These are phyloP conservation scores for Chalciporus sphaerocephalus DNA, from an alignment of 768 basidiomycete species.

Conservation along the genomic window DNA sequence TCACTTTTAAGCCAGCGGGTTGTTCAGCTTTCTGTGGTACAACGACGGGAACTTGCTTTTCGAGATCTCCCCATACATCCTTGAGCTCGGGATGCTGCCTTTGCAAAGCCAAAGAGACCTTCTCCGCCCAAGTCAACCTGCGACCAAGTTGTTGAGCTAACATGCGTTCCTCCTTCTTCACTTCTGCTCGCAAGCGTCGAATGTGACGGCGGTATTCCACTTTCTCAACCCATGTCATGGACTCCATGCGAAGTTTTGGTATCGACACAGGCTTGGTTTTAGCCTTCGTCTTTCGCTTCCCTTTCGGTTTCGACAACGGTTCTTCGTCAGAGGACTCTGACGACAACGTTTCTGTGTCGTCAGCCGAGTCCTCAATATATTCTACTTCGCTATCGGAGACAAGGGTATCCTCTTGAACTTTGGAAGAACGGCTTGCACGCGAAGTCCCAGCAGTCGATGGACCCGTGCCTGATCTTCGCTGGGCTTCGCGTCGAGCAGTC, in stretches of 20 bases:
- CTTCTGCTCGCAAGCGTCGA: constrained; percentile 24
- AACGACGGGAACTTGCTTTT: constrained; percentile 54
- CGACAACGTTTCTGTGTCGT: constrained; percentile 9
- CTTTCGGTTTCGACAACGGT: constrained; percentile 29
- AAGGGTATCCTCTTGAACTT: constrained; percentile 17
- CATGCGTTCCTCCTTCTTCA: constrained; percentile 45
- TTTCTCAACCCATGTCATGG: constrained; percentile 8
- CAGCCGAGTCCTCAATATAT: not conserved
- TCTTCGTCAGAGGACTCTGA: constrained; percentile 16
- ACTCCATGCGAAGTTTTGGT: constrained; percentile 1
- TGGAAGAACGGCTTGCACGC: constrained; percentile 42
- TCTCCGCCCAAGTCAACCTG: constrained; percentile 72
- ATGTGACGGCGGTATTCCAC: constrained; percentile 13
- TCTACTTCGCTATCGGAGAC: constrained; percentile 13
- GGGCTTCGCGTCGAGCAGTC: constrained; percentile 27
- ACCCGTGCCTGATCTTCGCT: constrained; percentile 31
- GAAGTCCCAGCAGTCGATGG: constrained; percentile 34
- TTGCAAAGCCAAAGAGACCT: constrained; percentile 54
- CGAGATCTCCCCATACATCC: constrained; percentile 86
- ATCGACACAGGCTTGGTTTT: constrained; percentile 19
- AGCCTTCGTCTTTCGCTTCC: constrained; percentile 29
- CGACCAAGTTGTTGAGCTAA: constrained; percentile 62
- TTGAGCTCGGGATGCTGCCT: constrained; percentile 75
- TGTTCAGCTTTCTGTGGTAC: constrained; percentile 71
- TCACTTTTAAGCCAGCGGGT: constrained; percentile 78